phyloP scores from a whole-genome alignment of 208 protist species.

The Leishmania gerbilli region DNA sequence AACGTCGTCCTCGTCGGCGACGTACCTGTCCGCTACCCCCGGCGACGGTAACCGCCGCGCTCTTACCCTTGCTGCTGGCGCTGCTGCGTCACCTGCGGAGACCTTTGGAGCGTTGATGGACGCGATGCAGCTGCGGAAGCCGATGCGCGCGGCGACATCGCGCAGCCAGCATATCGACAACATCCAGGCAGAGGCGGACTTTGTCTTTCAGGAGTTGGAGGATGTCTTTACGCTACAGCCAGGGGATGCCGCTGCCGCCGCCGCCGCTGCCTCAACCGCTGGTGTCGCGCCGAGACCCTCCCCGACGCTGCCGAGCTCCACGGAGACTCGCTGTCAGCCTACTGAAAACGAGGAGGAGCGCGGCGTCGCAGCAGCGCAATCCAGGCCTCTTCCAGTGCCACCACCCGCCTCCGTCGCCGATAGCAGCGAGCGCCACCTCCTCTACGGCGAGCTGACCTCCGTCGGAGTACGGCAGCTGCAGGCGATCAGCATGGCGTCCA shows the following conservation, averaged over 20 bases:
- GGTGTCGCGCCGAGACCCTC: neutral
- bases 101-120: slow-evolving; percentile 26
- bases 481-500: slow-evolving; percentile 29
- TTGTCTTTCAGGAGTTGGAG: slow-evolving; percentile 48
- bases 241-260: slow-evolving; percentile 28
- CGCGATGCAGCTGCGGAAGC: slow-evolving; percentile 32
- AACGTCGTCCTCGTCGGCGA: neutral
- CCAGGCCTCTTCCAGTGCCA: neutral
- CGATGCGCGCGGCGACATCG: slow-evolving; percentile 27
- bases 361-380: neutral
- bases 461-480: slow-evolving; percentile 67
- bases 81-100: neutral
- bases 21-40: neutral
- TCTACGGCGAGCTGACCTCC: slow-evolving; percentile 81
- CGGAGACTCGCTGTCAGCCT: neutral
- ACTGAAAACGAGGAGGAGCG: neutral
- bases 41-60: no score
- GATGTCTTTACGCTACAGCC: slow-evolving; percentile 46
- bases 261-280: neutral
- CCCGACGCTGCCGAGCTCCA: neutral
- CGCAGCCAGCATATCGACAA: slow-evolving; percentile 39
- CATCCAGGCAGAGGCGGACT: slow-evolving; percentile 54
- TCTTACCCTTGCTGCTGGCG: neutral
- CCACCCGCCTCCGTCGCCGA: neutral
- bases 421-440: slow-evolving; percentile 24